Conservation (phyloP, 768 basidiomycete species). For the Austroboletus festivus region DNA sequence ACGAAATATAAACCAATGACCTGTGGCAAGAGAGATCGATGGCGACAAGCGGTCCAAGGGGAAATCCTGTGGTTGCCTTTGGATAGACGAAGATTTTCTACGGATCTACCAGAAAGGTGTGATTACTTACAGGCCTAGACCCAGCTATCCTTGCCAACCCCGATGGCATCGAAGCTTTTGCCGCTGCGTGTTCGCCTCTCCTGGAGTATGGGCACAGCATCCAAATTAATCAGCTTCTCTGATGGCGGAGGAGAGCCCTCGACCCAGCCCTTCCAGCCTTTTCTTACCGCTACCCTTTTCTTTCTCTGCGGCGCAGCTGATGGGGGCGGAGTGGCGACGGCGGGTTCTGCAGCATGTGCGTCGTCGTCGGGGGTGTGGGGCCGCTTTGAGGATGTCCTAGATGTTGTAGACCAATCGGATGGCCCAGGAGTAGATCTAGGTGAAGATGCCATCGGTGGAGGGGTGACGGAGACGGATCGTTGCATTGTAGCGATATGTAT, state of each 20-base stretch:
- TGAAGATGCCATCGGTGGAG: constrained; percentile 63
- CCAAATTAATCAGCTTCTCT: constrained; percentile 78
- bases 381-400: constrained; percentile 76
- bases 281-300: constrained; percentile 62
- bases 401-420: constrained; percentile 68
- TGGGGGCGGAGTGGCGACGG: constrained; percentile 19
- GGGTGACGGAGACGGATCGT: constrained; percentile 72
- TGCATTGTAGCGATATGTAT: constrained; percentile 70
- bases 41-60: too few relatives aligned
- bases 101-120: constrained; percentile 40
- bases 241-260: constrained; percentile 81
- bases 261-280: constrained; percentile 92
- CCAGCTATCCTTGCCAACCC: constrained; percentile 76
- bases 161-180: constrained; percentile 80
- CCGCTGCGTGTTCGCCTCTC: constrained; percentile 81
- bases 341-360: constrained; percentile 35
- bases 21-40: constrained; percentile 1
- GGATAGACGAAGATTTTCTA: constrained; percentile 42
- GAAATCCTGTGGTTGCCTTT: not conserved
- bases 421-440: constrained; percentile 75
- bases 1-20: constrained; percentile 4
- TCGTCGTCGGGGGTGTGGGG: constrained; percentile 72
- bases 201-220: constrained; percentile 63
- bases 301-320: constrained; percentile 44
- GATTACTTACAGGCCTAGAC: constrained; percentile 51